phyloP scores from a whole-genome alignment of 331 rosid species.

The Acacia pycnantha region DNA sequence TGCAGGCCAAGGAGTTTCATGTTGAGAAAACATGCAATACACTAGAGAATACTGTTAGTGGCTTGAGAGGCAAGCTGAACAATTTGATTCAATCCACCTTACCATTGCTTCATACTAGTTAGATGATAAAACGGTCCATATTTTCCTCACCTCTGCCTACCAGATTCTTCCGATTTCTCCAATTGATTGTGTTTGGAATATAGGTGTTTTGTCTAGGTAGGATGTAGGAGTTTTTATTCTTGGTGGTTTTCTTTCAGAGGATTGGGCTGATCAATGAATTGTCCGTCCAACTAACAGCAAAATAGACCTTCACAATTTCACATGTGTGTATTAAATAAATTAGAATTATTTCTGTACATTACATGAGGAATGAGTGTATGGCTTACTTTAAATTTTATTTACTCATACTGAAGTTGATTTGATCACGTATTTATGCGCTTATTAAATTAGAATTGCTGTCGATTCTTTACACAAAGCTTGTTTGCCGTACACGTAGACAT shows the following conservation, averaged over 20 bases:
- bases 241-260: constrained; percentile 5
- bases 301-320: constrained; percentile 7
- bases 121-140: constrained; percentile 31
- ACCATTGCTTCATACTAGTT: constrained; percentile 42
- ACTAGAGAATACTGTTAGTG: constrained; percentile 51
- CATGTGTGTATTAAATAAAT: constrained; percentile 6
- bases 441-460: neutral
- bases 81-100: constrained; percentile 52
- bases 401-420: neutral
- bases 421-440: constrained; percentile 1
- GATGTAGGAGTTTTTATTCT: constrained; percentile 11
- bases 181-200: constrained; percentile 2
- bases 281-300: constrained; percentile 22
- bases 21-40: constrained; percentile 45
- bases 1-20: constrained; percentile 41
- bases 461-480: neutral
- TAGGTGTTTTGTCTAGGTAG: constrained; percentile 29
- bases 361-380: neutral
- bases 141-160: neutral
- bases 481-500: too few relatives aligned
- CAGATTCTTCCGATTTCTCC: neutral
- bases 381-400: neutral
- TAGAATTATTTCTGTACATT: neutral
- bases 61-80: constrained; percentile 56
- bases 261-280: constrained; percentile 6